Base-by-base conservation (phyloP, 768 basidiomycete species). In the Lactifluus rugatus region DNA sequence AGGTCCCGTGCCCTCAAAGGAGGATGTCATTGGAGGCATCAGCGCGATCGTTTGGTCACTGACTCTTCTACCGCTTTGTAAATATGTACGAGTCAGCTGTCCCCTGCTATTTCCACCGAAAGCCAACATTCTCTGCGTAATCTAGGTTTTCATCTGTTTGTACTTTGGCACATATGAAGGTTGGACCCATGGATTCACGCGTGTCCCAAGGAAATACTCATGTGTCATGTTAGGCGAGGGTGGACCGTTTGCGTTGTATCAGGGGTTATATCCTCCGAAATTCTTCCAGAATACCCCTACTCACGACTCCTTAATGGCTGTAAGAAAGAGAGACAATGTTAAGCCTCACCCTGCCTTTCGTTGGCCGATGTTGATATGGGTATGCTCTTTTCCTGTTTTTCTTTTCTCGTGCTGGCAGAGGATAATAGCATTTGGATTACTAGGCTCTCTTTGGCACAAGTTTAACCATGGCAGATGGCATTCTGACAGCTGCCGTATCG, bases 401-500 rank as follows among this genome's bases (percentile, higher is more conserved):
- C 23, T 16, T n/a, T 26, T 11, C 4, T 2, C 3, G 16, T 6
- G 5, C 13, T 44, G 7, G n/a, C 11, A 26, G 28, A 34, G n/a
- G n/a, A n/a, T n/a, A n/a, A n/a, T n/a, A n/a, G n/a, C 6, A 1
- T n/a, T 32, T 36, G 2, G 31, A 11, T 10, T 8, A 19, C 13
- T 47, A 82, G 83, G 76, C 78, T 47, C 70, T 86, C 10, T 79
- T 87, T 57, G 85, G 82, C 32, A 85, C 84, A 44, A 77, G 79
- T 14, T 70, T 86, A 44, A 84, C 84, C 0, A 76, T 87, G 72
- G 80, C 83, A 0, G 85, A 87, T 60, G 85, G 85, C 34, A 71
- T 84, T 21, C 76, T 87, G 36, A 85, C 84, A 0, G 82, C 84
- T 4, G 83, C 85, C 5, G 84, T 87, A 6, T 83, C 82, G 0